phyloP scores from a whole-genome alignment of 1,284 basidiomycete genomes.

The Pulveroboletus sp. region DNA sequence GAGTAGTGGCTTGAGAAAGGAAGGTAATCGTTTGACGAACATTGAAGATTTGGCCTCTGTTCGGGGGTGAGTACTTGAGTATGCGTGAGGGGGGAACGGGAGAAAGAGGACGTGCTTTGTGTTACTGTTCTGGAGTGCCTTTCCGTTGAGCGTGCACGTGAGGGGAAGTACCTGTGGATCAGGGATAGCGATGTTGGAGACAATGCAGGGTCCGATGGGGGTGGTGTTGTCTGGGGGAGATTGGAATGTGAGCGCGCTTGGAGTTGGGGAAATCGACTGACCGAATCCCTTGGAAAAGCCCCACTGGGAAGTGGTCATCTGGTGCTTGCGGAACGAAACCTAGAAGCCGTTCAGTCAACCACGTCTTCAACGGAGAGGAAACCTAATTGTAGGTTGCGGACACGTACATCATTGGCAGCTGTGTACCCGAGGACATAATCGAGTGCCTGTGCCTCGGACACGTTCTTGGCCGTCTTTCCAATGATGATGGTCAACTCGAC shows the following conservation, averaged over 20 bases:
- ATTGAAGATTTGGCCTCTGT: slow-evolving; percentile 72
- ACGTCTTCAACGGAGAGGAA: background rate
- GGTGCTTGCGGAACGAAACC: slow-evolving; percentile 80
- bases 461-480: slow-evolving; percentile 77
- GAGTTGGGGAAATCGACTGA: slow-evolving; percentile 24
- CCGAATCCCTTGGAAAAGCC: slow-evolving; percentile 83
- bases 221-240: slow-evolving; percentile 61
- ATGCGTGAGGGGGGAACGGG: background rate
- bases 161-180: slow-evolving; percentile 73
- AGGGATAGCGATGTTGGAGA: slow-evolving; percentile 61
- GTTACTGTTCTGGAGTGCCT: slow-evolving; percentile 70
- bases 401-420: slow-evolving; percentile 72
- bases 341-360: slow-evolving; percentile 26
- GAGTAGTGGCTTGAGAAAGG: slow-evolving; percentile 84
- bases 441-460: slow-evolving; percentile 72
- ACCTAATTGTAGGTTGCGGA: background rate
- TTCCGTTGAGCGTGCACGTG: slow-evolving; percentile 68
- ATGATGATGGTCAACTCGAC: slow-evolving; percentile 87
- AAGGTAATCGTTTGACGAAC: slow-evolving; percentile 73
- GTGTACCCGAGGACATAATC: slow-evolving; percentile 84
- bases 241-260: background rate
- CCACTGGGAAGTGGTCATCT: slow-evolving; percentile 78
- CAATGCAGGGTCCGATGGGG: slow-evolving; percentile 77
- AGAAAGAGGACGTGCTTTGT: slow-evolving; percentile 53
- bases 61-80: background rate